Base-by-base conservation (phyloP, 1,139 yeast genomes). In the Pichia sp. region DNA sequence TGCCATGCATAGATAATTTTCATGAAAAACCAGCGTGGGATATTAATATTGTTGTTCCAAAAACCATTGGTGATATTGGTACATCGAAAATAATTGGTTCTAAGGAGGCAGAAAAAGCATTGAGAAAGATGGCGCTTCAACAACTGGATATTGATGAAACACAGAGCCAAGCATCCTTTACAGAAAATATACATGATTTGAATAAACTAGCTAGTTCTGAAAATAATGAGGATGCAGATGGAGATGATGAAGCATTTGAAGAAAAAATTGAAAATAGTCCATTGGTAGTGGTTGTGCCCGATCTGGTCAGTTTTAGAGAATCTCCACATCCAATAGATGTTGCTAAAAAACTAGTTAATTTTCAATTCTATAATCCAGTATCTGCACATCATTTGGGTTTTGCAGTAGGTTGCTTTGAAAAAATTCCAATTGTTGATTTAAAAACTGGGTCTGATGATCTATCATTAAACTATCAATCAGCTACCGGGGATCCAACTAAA, bases 321-420 rank as follows among this genome's bases (percentile, higher is more conserved):
- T 54, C 66, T 5, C 72, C 80, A 0, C 83, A 82, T 56, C 75
- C 82, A 0, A 65, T 72, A 0, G 95, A 89, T 62, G 65, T 78
- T 42, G 74, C 83, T 2, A 87, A 87, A 61, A 92, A 88, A 57
- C 75, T 83, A 0, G 86, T 85, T 2, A 75, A 85, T 5, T 90
- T 90, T 74, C 86, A 87, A 37, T 74, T 92, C 29, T 83, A 82
- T 61, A 86, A 84, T 49, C 96, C 98, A 0, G 86, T 89, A 0
- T 83, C 95, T 44, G 89, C 98, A 0, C 97, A 90, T 57, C 97
- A 90, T 65, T 75, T 94, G n/a, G 97, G 97, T 0, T 92, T 96
- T 83, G 90, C 96, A 0, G 77, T 88, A 2, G 99, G 98, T 0
- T 83, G 96, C 5, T 94, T 92, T 65, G 81, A 81, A 37, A 74